Evolutionary conservation across 2,329 filamentous ascomycete genomes (phyloP), one percentile per base, ranked within the genome.

Genomic region (Didymella keratinophila): DNA sequence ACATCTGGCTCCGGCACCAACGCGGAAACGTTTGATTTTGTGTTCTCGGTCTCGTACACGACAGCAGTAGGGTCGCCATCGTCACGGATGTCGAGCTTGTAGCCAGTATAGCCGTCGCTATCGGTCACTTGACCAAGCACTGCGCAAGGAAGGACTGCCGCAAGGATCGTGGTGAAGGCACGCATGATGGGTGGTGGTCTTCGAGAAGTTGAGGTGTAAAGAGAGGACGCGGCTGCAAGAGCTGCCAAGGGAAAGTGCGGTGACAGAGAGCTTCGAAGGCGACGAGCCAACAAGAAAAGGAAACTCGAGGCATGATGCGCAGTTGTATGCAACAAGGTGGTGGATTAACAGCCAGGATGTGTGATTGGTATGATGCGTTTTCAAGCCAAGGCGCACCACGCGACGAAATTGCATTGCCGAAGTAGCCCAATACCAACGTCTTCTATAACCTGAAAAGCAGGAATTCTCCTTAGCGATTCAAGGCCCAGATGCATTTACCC

Each of bases 41-140:
- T 86, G 63, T 79, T 78, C 42, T 77, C 81, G 0, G 85, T 87
- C 63, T 84, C 83, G 72, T 86, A 87, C 43, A 81, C 71, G 14
- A 80, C 78, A 2, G 83, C 81, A 25, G 81, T 77, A 7, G 81
- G 79, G 65, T 86, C 82, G 48, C 82, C 82, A 32, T 80, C 78
- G 52, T 83, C 76, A 36, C 73, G 70, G 21, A 76, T 69, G 30
- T 80, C 75, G 59, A 87, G 81, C 46, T 80, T 78, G 72, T 87
- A 87, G 49, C 84, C 84, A 16, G 82, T 79, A 69, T 87, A 87
- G 60, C 84, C 84, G 58, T 75, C 77, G 49, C 68, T 72, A 45
- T 72, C 75, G 16, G 67, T 56, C 49, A 74, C 63, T 50, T 75
- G 73, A 25, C 70, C 62, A 54, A 70, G 69, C 51, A 67, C 76